phyloP scores from a whole-genome alignment of 2,329 filamentous ascomycete genomes.

The Alternaria arbusti region DNA sequence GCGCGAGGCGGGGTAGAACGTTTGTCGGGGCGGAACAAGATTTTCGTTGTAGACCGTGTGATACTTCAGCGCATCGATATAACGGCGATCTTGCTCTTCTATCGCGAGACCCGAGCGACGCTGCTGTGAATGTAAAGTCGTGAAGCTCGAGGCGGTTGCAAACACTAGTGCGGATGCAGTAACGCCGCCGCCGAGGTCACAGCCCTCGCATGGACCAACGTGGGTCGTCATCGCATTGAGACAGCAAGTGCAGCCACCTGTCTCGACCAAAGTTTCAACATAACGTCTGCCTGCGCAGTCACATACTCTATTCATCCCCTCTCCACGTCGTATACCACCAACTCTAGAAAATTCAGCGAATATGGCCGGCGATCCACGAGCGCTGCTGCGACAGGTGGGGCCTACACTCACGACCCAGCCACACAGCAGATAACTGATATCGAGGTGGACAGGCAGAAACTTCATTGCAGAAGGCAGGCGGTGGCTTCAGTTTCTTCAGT shows the following conservation, averaged over 20 bases:
- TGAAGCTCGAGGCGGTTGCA: constrained; percentile 22
- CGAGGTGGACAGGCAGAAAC: constrained; percentile 77
- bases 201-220: constrained; percentile 34
- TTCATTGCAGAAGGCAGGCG: constrained; percentile 72
- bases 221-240: constrained; percentile 40
- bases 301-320: not conserved
- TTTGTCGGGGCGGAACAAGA: not conserved
- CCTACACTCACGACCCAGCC: constrained; percentile 35
- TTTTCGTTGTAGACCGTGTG: not conserved
- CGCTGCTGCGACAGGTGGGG: constrained; percentile 48
- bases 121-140: constrained; percentile 25
- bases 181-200: constrained; percentile 27
- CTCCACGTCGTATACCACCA: not conserved
- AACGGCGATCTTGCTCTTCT: not conserved
- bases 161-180: constrained; percentile 23
- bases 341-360: constrained; percentile 17
- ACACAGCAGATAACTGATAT: constrained; percentile 36
- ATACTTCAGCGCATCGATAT: not conserved
- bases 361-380: constrained; percentile 49
- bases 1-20: not conserved
- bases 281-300: constrained; percentile 11
- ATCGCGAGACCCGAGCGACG: not conserved
- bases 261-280: constrained; percentile 32
- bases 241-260: constrained; percentile 43
- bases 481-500: constrained; percentile 90